Conservation (phyloP, 75 land plant genomes). For the Ceratopteris richardii region DNA sequence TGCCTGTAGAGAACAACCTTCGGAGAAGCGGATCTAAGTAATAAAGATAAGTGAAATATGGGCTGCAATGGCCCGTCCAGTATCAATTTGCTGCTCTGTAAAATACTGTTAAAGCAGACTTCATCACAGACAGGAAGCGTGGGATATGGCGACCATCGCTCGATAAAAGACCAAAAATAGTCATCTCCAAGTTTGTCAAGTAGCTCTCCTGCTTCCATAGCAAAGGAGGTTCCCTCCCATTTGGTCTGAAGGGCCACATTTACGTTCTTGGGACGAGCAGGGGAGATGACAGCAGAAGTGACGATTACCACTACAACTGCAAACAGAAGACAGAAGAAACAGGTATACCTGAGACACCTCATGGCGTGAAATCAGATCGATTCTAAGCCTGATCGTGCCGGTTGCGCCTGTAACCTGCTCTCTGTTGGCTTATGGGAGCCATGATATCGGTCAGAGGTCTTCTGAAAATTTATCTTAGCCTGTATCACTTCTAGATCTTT, state of each 20-base stretch:
- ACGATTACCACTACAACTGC: neutral
- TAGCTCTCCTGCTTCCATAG: conserved; percentile 87
- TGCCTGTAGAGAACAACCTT: conserved; percentile 80
- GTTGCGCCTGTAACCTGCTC: too few species aligned
- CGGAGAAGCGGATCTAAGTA: conserved; percentile 79
- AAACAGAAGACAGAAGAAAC: too few species aligned
- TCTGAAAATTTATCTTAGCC: too few species aligned
- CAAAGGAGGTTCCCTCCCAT: conserved; percentile 82
- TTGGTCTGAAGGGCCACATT: conserved; percentile 88
- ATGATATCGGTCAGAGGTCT: too few species aligned
- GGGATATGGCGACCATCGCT: conserved; percentile 45
- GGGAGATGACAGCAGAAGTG: neutral
- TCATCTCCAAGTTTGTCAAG: conserved; percentile 68
- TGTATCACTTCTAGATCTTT: too few species aligned
- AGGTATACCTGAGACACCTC: too few species aligned
- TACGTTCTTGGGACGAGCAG: conserved; percentile 61
- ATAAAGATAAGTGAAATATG: conserved; percentile 70
- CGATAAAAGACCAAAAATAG: conserved; percentile 65
- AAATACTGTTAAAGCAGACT: conserved; percentile 58
- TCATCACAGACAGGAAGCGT: conserved; percentile 32
- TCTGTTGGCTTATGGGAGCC: too few species aligned
- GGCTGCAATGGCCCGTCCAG: conserved; percentile 59
- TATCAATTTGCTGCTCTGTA: conserved; percentile 45
- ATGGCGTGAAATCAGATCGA: too few species aligned
- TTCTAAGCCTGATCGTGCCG: too few species aligned